Percentiles rank a stretch among this genome's conserved stretches.
Conservation (phyloP, 139 green algal genomes). For the Chlorella vulgaris region DNA sequence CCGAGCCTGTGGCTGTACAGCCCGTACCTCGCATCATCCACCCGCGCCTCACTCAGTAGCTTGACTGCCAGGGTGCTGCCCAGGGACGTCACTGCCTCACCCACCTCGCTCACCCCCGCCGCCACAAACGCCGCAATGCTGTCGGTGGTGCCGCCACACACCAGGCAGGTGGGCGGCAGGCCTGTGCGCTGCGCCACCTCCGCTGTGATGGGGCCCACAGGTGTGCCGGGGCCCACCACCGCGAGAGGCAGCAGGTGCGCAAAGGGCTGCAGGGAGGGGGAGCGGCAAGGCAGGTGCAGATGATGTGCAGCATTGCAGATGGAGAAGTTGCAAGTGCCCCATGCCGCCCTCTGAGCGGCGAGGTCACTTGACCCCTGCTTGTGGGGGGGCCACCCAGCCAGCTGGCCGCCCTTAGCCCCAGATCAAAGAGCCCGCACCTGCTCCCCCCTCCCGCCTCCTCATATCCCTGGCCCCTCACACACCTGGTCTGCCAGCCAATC, state of each 20-base stretch:
- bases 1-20: slow-evolving; percentile 94
- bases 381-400: too few relatives aligned
- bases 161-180: slow-evolving; percentile 53
- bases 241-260: slow-evolving; percentile 65
- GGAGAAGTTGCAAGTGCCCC: neutral
- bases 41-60: slow-evolving; percentile 76
- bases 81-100: slow-evolving; percentile 86
- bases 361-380: too few relatives aligned
- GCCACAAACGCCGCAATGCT: slow-evolving; percentile 95
- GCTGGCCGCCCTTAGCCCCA: too few relatives aligned
- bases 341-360: too few relatives aligned
- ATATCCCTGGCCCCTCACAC: neutral
- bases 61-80: slow-evolving; percentile 95
- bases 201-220: slow-evolving; percentile 56
- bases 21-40: slow-evolving; percentile 89
- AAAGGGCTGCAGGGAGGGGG: slow-evolving; percentile 36
- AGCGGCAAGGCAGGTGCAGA: neutral
- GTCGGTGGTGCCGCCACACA: slow-evolving; percentile 73
- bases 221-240: slow-evolving; percentile 72
- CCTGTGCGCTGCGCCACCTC: slow-evolving; percentile 44
- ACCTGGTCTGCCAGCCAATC: slow-evolving; percentile 78
- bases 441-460: neutral
- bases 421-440: too few relatives aligned
- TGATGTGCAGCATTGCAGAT: neutral
- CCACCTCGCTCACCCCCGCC: slow-evolving; percentile 59